A percentile compares a stretch with the other conserved stretches of the same genome.
Conservation (phyloP, 495 filamentous ascomycete species). For the Amniculicola lignicola region DNA sequence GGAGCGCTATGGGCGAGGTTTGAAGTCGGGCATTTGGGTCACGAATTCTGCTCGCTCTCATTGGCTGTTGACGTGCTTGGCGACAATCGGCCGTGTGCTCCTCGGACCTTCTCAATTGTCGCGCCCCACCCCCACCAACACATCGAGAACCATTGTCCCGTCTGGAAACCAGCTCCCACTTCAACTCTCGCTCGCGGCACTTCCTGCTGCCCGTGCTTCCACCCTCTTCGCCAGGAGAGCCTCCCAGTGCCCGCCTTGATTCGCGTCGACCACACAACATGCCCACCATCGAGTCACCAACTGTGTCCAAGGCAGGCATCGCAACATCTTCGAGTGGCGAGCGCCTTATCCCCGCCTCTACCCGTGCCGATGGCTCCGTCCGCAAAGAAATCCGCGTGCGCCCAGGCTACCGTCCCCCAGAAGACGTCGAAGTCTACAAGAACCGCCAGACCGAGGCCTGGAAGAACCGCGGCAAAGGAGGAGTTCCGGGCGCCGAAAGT, state of each 20-base stretch:
- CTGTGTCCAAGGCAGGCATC: conserved; percentile 70
- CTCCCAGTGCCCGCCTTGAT: background rate
- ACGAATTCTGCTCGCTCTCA: too few relatives aligned
- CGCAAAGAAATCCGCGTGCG: conserved; percentile 89
- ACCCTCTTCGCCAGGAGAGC: background rate
- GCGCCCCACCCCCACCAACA: too few relatives aligned
- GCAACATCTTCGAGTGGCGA: conserved; percentile 68
- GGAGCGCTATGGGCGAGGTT: background rate
- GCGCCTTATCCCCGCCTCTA: conserved; percentile 81
- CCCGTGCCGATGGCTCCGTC: conserved; percentile 80
- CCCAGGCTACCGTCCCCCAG: conserved; percentile 89
- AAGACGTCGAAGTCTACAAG: conserved; percentile 95
- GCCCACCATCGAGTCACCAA: conserved; percentile 40
- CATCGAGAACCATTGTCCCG: too few relatives aligned
- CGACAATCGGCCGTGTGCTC: too few relatives aligned
- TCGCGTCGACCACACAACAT: conserved; percentile 6
- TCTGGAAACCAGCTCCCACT: too few relatives aligned
- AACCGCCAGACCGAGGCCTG: conserved; percentile 84
- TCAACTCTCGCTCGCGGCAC: background rate
- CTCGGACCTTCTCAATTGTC: too few relatives aligned
- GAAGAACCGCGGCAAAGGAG: conserved; percentile 72
- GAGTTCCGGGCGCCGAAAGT: conserved; percentile 76
- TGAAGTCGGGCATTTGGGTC: too few relatives aligned
- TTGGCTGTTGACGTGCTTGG: too few relatives aligned
- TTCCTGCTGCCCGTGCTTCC: background rate